phyloP scores from a whole-genome alignment of 495 filamentous ascomycete genomes.

The Aspergillus mulundensis region DNA sequence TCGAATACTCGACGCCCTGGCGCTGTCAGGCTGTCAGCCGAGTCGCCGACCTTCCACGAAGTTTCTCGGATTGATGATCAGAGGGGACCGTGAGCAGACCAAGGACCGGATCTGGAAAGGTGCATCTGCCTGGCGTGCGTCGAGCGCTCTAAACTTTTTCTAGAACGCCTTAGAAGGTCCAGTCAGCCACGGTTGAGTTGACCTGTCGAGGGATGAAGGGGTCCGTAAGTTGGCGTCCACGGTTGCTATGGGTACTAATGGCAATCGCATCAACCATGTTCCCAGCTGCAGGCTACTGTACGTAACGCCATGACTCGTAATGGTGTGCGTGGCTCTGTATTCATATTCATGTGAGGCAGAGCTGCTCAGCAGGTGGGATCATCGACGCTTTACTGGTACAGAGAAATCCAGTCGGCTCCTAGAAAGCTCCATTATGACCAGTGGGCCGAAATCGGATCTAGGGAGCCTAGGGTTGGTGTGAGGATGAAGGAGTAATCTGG shows the following conservation, averaged over 20 bases:
- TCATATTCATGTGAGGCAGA: background rate
- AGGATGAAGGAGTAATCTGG: background rate
- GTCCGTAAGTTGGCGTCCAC: background rate
- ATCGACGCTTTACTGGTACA: background rate
- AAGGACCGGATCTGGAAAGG: slow-evolving; percentile 3
- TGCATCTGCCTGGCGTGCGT: background rate
- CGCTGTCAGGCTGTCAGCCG: too few relatives aligned
- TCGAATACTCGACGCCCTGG: background rate
- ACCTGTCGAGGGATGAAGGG: background rate
- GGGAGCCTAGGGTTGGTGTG: background rate
- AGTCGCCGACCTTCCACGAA: background rate
- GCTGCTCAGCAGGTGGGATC: background rate
- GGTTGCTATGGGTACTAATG: background rate
- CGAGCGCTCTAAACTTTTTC: background rate
- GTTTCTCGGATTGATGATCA: background rate
- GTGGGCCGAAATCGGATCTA: background rate
- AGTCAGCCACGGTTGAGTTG: background rate
- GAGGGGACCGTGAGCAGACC: background rate
- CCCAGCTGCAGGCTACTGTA: background rate
- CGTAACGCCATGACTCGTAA: background rate
- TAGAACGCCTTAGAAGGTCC: slow-evolving; percentile 8
- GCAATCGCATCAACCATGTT: background rate
- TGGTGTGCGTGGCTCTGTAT: background rate
- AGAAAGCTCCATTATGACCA: background rate
- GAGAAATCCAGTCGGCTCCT: background rate